Conservation (phyloP, 345 rosid genomes). For the Gossypium longicalyx region DNA sequence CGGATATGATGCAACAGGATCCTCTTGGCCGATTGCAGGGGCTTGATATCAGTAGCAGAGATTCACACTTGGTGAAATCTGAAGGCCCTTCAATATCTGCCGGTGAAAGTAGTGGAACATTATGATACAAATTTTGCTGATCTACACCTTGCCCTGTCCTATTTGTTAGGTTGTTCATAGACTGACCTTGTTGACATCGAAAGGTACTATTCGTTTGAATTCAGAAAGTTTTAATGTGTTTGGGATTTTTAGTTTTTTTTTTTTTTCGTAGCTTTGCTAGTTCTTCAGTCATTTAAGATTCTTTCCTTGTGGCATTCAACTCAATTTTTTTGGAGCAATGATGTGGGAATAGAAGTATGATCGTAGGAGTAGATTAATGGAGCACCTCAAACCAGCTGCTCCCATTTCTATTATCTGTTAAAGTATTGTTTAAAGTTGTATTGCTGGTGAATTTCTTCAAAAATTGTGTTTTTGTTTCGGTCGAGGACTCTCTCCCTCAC, state of each 20-base stretch:
- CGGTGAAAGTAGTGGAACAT: constrained; percentile 72
- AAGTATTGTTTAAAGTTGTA: constrained; percentile 3
- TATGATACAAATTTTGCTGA: constrained; percentile 27
- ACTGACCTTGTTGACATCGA: constrained; percentile 42
- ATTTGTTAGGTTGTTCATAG: constrained; percentile 47
- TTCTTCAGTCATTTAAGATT: constrained; percentile 21
- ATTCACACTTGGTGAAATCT: constrained; percentile 47
- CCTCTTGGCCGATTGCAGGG: constrained; percentile 71
- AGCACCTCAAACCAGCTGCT: constrained; percentile 9
- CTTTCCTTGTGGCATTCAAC: constrained; percentile 18
- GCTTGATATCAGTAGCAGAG: constrained; percentile 69
- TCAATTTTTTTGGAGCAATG: constrained; percentile 24
- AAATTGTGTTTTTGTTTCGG: not conserved
- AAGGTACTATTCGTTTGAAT: constrained; percentile 30
- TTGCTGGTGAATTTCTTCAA: not conserved
- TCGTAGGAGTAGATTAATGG: constrained; percentile 25
- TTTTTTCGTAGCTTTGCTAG: constrained; percentile 18
- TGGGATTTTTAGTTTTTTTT: constrained; percentile 20
- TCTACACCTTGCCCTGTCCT: constrained; percentile 13
- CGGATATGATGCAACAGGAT: constrained; percentile 66
- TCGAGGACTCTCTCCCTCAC: not conserved
- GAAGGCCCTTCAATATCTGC: constrained; percentile 68
- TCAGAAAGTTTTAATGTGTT: constrained; percentile 30
- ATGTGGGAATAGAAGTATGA: constrained; percentile 25
- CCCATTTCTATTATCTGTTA: constrained; percentile 13